Evolutionary conservation across 768 basidiomycete genomes (phyloP).

Genomic region (Kwoniella dendrophila): DNA sequence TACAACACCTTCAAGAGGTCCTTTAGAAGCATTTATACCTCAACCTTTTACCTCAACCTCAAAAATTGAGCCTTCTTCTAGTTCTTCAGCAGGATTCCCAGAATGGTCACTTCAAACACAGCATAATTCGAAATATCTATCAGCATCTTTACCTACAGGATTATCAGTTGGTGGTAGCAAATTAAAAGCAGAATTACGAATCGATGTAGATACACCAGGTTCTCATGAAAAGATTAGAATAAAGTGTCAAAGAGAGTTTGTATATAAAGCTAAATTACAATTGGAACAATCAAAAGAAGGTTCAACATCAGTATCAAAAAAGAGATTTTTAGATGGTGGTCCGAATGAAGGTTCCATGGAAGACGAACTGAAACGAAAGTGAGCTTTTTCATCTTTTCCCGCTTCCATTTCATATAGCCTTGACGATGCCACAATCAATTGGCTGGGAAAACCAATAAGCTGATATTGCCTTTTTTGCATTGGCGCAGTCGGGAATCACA

Average conservation of each 20-base stretch:
- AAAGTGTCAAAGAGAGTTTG: conserved; percentile 56
- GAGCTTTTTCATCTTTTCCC: conserved; percentile 28
- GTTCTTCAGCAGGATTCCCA: conserved; percentile 39
- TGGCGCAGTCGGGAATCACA: conserved; percentile 47
- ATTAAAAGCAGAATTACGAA: conserved; percentile 42
- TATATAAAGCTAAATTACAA: conserved; percentile 45
- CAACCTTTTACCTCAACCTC: conserved; percentile 23
- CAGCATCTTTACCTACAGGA: conserved; percentile 26
- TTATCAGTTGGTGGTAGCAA: conserved; percentile 25
- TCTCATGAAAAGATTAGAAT: conserved; percentile 38
- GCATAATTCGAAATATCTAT: conserved; percentile 46
- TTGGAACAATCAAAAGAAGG: conserved; percentile 27
- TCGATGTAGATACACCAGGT: conserved; percentile 40
- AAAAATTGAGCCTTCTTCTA: conserved; percentile 8
- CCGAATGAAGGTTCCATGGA: conserved; percentile 43
- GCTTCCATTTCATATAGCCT: background rate
- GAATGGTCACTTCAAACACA: conserved; percentile 40
- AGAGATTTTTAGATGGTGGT: conserved; percentile 36
- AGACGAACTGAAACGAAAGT: conserved; percentile 54
- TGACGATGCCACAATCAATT: no score
- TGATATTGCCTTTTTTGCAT: no score
- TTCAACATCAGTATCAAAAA: conserved; percentile 26
- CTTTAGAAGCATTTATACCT: conserved; percentile 53
- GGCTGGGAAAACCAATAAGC: no score
- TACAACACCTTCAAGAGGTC: conserved; percentile 51